phyloP scores from a whole-genome alignment of 495 filamentous ascomycete genomes.

The Penicillium arizonense region DNA sequence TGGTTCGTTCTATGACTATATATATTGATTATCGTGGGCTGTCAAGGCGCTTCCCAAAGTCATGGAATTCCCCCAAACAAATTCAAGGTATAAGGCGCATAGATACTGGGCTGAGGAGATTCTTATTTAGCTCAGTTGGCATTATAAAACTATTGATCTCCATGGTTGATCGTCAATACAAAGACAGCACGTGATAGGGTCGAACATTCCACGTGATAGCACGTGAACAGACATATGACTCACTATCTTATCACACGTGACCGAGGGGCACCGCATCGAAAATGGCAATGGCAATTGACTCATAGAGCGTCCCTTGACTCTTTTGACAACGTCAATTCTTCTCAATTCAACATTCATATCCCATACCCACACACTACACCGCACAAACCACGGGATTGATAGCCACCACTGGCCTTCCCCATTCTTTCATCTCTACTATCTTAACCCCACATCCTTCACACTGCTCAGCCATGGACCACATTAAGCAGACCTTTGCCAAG shows the following conservation, averaged over 20 bases:
- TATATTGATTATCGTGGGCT: no score
- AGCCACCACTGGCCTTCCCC: constrained; percentile 2
- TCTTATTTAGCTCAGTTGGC: no score
- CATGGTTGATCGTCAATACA: no score
- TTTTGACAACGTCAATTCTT: background rate
- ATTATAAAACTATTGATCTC: no score
- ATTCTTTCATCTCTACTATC: constrained; percentile 11
- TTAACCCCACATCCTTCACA: constrained; percentile 13
- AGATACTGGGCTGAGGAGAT: no score
- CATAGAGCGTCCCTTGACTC: background rate
- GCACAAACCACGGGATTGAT: background rate
- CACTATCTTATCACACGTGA: constrained; percentile 8
- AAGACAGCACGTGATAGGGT: no score
- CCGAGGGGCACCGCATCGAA: constrained; percentile 1
- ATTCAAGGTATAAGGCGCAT: no score
- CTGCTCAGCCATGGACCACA: constrained; percentile 60
- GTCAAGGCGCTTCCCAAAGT: no score
- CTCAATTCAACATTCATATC: background rate
- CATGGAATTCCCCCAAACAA: no score
- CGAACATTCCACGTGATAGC: no score
- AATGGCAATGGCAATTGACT: background rate
- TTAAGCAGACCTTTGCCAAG: constrained; percentile 83
- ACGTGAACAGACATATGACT: no score
- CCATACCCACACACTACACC: background rate
- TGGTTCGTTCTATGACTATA: no score